Evolutionary conservation across 768 basidiomycete species (phyloP).

Genomic region (Scleroderma citrinum): DNA sequence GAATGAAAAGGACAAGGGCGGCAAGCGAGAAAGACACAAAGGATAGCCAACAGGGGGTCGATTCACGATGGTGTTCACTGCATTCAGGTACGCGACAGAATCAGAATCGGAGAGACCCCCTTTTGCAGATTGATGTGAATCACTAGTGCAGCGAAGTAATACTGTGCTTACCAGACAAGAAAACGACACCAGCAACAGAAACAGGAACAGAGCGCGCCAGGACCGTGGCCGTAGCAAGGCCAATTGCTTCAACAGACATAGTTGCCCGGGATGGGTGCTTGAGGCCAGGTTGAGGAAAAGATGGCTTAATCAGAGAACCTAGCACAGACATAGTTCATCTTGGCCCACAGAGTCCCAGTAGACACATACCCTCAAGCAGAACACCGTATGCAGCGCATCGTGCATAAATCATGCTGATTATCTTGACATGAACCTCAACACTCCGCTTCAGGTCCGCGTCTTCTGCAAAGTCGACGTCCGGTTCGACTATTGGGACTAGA

Average conservation of each 20-base stretch:
- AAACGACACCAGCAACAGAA: slow-evolving; percentile 44
- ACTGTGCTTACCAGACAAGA: slow-evolving; percentile 38
- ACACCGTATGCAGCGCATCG: slow-evolving; percentile 41
- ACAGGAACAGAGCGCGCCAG: slow-evolving; percentile 41
- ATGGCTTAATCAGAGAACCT: slow-evolving; percentile 49
- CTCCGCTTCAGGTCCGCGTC: slow-evolving; percentile 42
- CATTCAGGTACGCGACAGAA: slow-evolving; percentile 37
- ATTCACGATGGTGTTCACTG: slow-evolving; percentile 35
- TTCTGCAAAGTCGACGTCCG: slow-evolving; percentile 45
- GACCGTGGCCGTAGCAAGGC: slow-evolving; percentile 39
- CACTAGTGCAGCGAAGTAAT: not conserved
- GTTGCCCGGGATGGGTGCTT: slow-evolving; percentile 34
- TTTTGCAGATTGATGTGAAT: slow-evolving; percentile 8
- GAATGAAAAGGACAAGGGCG: slow-evolving; percentile 45
- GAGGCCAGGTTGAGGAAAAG: slow-evolving; percentile 45
- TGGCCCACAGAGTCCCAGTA: not conserved
- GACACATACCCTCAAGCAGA: slow-evolving; percentile 39
- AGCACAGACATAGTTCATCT: not conserved
- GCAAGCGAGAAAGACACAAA: slow-evolving; percentile 31
- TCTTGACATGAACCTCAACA: slow-evolving; percentile 41
- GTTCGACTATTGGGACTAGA: slow-evolving; percentile 48
- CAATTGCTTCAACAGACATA: slow-evolving; percentile 37
- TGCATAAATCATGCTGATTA: slow-evolving; percentile 41
- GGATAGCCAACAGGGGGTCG: slow-evolving; percentile 28
- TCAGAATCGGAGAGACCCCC: slow-evolving; percentile 40